Conservation (phyloP, 2,329 filamentous ascomycete genomes). For the Epichloe brachyelytri region DNA sequence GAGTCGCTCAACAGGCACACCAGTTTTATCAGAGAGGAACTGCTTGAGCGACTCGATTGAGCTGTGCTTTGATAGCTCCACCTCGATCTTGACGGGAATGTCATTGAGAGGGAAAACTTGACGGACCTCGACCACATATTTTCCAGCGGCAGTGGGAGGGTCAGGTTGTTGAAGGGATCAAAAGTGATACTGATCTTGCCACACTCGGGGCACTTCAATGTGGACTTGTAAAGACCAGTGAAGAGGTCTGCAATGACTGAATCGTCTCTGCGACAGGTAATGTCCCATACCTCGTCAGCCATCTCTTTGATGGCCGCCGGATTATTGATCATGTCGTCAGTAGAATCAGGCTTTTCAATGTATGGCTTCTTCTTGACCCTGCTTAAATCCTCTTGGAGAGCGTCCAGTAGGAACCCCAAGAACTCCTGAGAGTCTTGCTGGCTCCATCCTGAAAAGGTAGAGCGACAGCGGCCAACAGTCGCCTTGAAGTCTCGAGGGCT, state of each 20-base stretch:
- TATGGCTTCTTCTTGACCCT: constrained; percentile 92
- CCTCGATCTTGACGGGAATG: constrained; percentile 54
- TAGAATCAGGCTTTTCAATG: constrained; percentile 93
- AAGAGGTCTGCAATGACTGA: constrained; percentile 93
- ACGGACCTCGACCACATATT: constrained; percentile 66
- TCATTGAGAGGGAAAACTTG: constrained; percentile 68
- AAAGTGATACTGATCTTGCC: constrained; percentile 97
- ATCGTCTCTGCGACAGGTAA: constrained; percentile 84
- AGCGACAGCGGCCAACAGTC: constrained; percentile 66
- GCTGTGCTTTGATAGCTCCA: constrained; percentile 70
- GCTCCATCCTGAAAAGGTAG: constrained; percentile 83
- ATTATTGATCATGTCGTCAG: constrained; percentile 86
- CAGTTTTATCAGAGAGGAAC: constrained; percentile 54
- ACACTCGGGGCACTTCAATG: constrained; percentile 80
- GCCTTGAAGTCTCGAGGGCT: constrained; percentile 72
- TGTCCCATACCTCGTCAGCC: constrained; percentile 80
- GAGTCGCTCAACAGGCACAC: constrained; percentile 51
- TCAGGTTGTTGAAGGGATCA: constrained; percentile 92
- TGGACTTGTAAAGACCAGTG: constrained; percentile 97
- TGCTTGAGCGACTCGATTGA: constrained; percentile 57
- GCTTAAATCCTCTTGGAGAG: constrained; percentile 88
- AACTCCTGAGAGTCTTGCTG: constrained; percentile 98
- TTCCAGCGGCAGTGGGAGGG: constrained; percentile 78
- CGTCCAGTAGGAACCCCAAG: constrained; percentile 85
- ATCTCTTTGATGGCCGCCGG: constrained; percentile 68